Base-by-base conservation (phyloP, 179 eudicot species). In the Gypsophila paniculata region DNA sequence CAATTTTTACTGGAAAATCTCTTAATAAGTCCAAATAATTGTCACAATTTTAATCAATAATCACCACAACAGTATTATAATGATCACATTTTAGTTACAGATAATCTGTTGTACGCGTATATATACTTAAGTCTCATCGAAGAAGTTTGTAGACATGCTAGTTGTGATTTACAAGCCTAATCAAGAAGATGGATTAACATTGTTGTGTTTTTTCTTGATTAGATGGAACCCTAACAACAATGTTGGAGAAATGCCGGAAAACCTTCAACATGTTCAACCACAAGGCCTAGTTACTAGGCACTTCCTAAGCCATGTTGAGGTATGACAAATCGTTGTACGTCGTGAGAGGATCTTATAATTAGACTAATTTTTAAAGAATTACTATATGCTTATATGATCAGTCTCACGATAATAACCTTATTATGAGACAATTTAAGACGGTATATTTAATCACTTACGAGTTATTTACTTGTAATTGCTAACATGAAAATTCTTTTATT, bases 281-380 rank as follows among this genome's bases (percentile, higher is more conserved):
- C 63, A 63, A 69, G 68, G 74, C 12, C 64, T 78, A 69, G 72
- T 78, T 19, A 78, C 81, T 63, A 78, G 81, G 74, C 81, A 78
- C 46, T 71, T 74, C 69, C 72, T 78, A 9, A 65, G 77, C 52
- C 59, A 74, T 44, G 81, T 78, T 64, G 81, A 78, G 81, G 77
- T 78, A 72, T 29, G 23, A n/a, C n/a, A n/a, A n/a, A n/a, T n/a
- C n/a, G n/a, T n/a, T n/a, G n/a, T n/a, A n/a, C n/a, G n/a, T n/a
- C n/a, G n/a, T n/a, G n/a, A n/a, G n/a, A n/a, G n/a, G n/a, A n/a
- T n/a, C n/a, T n/a, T n/a, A n/a, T n/a, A n/a, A n/a, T n/a, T n/a
- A n/a, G 34, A 29, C 34, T 29, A 29, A 29, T 29, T 4, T 1
- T 29, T 29, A 4, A 4, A 29, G 34, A 29, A 29, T 29, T 29